Conservation (phyloP, 1,284 basidiomycete genomes). For the Calocybe gambosa region DNA sequence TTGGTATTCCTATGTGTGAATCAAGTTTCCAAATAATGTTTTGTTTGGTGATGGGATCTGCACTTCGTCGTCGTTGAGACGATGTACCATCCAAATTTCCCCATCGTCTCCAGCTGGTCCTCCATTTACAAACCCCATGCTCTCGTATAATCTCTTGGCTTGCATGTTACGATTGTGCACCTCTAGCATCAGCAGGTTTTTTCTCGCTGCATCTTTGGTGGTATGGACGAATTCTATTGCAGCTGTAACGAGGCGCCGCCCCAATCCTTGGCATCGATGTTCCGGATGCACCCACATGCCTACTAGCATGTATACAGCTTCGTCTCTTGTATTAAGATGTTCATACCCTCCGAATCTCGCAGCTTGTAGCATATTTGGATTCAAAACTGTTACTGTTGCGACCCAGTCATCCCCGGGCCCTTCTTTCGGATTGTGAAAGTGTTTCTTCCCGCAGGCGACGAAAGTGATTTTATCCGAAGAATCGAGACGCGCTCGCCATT, state of each 20-base stretch:
- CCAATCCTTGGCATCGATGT: constrained; percentile 6
- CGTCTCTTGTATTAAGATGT: constrained; percentile 13
- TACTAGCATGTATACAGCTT: constrained; percentile 23
- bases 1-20: not conserved
- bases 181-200: constrained; percentile 5
- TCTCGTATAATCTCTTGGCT: constrained; percentile 3
- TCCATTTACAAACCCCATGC: constrained; percentile 1
- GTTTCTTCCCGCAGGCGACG: constrained; percentile 15
- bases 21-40: not conserved
- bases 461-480: constrained; percentile 22
- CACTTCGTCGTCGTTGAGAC: not conserved
- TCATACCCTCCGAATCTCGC: constrained; percentile 11
- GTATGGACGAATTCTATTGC: not conserved
- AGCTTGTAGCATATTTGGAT: constrained; percentile 19
- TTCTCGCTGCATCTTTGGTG: not conserved
- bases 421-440: constrained; percentile 5
- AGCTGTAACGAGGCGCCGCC: constrained; percentile 4
- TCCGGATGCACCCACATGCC: constrained; percentile 22
- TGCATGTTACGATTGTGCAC: constrained; percentile 3
- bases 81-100: constrained; percentile 5
- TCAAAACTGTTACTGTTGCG: constrained; percentile 25
- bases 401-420: constrained; percentile 23
- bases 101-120: constrained; percentile 4
- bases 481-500: constrained; percentile 28
- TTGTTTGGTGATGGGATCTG: not conserved